Conservation (phyloP, 768 basidiomycete species). For the Trametes villosa region DNA sequence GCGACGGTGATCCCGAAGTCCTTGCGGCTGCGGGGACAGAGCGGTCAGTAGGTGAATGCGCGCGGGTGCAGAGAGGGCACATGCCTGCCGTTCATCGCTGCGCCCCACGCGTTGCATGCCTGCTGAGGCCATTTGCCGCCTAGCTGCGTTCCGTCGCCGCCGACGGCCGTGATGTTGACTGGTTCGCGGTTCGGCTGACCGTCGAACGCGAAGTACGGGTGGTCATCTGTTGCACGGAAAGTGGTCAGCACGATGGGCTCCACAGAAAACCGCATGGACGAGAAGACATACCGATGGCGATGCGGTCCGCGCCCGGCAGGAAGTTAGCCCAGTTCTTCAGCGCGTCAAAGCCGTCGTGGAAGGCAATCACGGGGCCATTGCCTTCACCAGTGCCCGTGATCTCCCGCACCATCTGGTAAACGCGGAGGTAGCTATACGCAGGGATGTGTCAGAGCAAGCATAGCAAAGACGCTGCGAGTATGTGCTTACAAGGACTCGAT, state of each 20-base stretch:
- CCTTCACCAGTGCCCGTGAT: constrained; percentile 77
- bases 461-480: constrained; percentile 39
- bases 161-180: constrained; percentile 33
- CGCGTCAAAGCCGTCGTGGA: constrained; percentile 59
- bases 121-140: constrained; percentile 36
- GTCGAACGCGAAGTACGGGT: constrained; percentile 50
- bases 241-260: background rate
- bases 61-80: background rate
- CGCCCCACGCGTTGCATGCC: constrained; percentile 52
- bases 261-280: constrained; percentile 10
- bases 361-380: constrained; percentile 53
- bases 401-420: constrained; percentile 65
- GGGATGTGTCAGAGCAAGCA: constrained; percentile 36
- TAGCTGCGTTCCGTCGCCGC: constrained; percentile 34
- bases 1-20: constrained; percentile 69
- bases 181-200: constrained; percentile 36
- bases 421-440: constrained; percentile 57
- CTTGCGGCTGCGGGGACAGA: constrained; percentile 41
- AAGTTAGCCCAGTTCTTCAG: constrained; percentile 45
- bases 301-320: constrained; percentile 41
- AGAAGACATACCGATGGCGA: constrained; percentile 44
- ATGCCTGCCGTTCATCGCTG: constrained; percentile 46
- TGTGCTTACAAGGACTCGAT: constrained; percentile 61
- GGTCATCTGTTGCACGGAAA: constrained; percentile 30
- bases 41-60: constrained; percentile 36